Percentiles rank a stretch among this genome's conserved stretches.
Conservation (phyloP, 345 rosid species). For the Linum usitatissimum region DNA sequence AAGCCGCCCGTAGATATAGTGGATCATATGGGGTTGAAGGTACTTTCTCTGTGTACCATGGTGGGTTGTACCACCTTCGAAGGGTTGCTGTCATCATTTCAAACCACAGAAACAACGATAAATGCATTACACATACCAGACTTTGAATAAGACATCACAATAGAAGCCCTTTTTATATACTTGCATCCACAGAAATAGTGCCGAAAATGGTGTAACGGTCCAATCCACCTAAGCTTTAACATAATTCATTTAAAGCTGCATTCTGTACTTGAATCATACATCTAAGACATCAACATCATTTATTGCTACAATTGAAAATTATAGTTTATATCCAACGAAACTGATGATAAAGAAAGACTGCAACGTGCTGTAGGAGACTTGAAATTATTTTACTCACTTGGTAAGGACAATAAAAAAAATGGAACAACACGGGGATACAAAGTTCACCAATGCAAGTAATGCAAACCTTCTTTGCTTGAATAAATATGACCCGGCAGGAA, state of each 20-base stretch:
- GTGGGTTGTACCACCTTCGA: conserved; percentile 75
- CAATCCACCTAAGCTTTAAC: no score
- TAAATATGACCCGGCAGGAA: conserved; percentile 71
- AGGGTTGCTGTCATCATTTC: conserved; percentile 40
- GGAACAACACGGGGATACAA: background rate
- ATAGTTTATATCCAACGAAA: background rate
- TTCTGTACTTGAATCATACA: background rate
- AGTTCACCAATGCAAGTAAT: background rate
- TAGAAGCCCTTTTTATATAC: background rate
- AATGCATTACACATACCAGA: background rate
- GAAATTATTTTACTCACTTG: background rate
- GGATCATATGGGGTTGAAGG: conserved; percentile 67
- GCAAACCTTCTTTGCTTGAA: conserved; percentile 82
- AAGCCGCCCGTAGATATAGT: conserved; percentile 35
- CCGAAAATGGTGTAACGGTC: no score
- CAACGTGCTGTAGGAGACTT: background rate
- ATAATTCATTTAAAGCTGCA: background rate
- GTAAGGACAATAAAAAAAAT: background rate
- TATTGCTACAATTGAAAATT: background rate
- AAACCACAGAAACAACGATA: conserved; percentile 2
- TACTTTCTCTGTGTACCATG: conserved; percentile 54
- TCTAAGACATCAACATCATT: background rate
- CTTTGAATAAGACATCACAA: background rate
- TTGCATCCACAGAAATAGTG: background rate
- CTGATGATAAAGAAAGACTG: background rate